Evolutionary conservation across 495 filamentous ascomycete genomes (phyloP).

Genomic region (Neurospora sublineolata): DNA sequence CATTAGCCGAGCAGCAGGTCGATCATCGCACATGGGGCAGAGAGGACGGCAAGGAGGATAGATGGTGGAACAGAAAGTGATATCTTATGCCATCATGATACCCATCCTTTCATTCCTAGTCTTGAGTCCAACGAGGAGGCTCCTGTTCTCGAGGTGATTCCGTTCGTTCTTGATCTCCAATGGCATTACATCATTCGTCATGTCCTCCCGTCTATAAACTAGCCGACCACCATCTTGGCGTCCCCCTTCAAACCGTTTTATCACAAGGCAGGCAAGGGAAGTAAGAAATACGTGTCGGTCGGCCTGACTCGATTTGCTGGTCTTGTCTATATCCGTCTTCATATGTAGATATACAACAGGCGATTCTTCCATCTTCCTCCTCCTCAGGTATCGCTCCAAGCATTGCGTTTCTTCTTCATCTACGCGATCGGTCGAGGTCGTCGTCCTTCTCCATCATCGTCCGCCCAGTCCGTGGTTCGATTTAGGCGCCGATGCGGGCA

Average conservation of each 20-base stretch:
- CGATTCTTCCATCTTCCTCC: background rate
- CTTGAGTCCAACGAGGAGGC: background rate
- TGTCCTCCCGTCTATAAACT: background rate
- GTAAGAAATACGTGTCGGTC: background rate
- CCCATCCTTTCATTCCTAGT: background rate
- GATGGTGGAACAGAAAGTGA: background rate
- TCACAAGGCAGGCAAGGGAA: background rate
- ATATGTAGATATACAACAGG: slow-evolving; percentile 3
- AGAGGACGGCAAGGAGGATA: background rate
- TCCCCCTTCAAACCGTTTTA: background rate
- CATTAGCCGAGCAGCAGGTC: background rate
- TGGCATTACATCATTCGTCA: background rate
- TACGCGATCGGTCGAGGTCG: background rate
- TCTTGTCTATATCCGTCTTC: slow-evolving; percentile 18
- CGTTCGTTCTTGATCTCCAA: background rate
- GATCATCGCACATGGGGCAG: background rate
- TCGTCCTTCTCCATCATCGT: background rate
- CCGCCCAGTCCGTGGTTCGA: background rate
- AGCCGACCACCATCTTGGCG: background rate
- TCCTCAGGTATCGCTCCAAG: background rate
- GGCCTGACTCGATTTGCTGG: slow-evolving; percentile 12
- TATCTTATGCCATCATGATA: background rate
- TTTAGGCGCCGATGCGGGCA: slow-evolving; percentile 15
- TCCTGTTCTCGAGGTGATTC: background rate
- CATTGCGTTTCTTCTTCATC: background rate